A percentile compares a stretch with the other conserved stretches of the same genome.
Conservation (phyloP, 2,329 filamentous ascomycete genomes). For the Didymella pomorum region DNA sequence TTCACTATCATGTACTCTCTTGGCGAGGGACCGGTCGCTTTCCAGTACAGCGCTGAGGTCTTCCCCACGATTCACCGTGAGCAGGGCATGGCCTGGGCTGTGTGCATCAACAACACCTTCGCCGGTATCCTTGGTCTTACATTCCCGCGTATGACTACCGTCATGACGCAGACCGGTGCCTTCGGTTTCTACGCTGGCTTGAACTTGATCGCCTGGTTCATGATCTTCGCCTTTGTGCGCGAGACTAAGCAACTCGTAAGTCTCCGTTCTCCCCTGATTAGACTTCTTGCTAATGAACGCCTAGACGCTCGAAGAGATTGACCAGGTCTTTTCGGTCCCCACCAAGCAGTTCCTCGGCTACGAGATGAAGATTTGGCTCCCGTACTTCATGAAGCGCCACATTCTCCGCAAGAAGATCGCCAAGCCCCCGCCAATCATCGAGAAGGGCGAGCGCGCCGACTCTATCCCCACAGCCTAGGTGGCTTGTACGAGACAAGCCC, state of each 20-base stretch:
- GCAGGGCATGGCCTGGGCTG: conserved; percentile 53
- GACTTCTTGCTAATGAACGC: not conserved
- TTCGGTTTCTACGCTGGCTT: conserved; percentile 54
- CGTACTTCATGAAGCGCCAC: conserved; percentile 54
- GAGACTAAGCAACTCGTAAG: conserved; percentile 49
- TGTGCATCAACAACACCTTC: conserved; percentile 56
- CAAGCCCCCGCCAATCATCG: conserved; percentile 52
- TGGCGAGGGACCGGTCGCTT: conserved; percentile 61
- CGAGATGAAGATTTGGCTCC: conserved; percentile 51
- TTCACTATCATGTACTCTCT: conserved; percentile 50
- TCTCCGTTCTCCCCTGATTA: conserved; percentile 27
- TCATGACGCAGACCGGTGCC: conserved; percentile 50
- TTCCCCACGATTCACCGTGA: conserved; percentile 52
- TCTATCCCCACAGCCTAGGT: conserved; percentile 10
- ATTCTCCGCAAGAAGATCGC: conserved; percentile 49
- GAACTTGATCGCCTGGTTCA: conserved; percentile 51
- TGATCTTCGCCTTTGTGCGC: conserved; percentile 52
- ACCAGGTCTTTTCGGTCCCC: conserved; percentile 47
- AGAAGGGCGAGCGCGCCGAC: conserved; percentile 32
- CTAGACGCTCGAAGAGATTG: conserved; percentile 13
- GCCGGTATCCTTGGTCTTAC: conserved; percentile 49
- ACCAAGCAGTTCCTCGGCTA: conserved; percentile 50
- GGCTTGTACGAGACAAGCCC: not conserved
- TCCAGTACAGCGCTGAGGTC: conserved; percentile 52
- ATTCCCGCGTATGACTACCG: conserved; percentile 51